A percentile compares a stretch with the other conserved stretches of the same genome.
Conservation (phyloP, 176 grass and related monocot genomes). For the Bolboschoenus planiculmis region DNA sequence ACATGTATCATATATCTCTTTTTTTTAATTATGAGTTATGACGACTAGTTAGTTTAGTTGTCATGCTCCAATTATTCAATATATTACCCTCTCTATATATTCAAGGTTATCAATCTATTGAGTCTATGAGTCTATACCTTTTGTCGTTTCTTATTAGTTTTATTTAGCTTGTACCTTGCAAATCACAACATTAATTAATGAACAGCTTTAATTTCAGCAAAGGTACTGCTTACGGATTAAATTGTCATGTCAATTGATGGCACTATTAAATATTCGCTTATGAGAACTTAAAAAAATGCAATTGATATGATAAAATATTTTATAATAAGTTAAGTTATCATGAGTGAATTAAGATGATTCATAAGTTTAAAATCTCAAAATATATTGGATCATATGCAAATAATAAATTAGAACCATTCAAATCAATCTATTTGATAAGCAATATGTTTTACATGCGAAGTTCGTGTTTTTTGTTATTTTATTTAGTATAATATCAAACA, state of each 20-base stretch:
- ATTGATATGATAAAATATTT: not conserved
- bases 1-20: no score
- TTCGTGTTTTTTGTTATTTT: no score
- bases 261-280: no score
- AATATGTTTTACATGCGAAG: no score
- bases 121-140: not conserved
- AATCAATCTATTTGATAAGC: no score
- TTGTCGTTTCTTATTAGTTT: constrained; percentile 1
- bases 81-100: not conserved
- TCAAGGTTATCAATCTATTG: not conserved
- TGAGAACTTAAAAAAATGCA: no score
- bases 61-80: not conserved
- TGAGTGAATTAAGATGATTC: not conserved
- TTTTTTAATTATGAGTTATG: no score
- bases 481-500: no score
- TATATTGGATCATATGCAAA: not conserved
- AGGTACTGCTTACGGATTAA: no score
- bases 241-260: no score
- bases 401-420: not conserved
- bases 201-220: not conserved
- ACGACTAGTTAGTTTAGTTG: not conserved
- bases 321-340: not conserved
- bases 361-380: no score
- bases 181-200: not conserved
- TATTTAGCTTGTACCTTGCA: not conserved